Percentiles rank a stretch among this genome's conserved stretches.
Evolutionary conservation across 1,284 basidiomycete species (phyloP).

Genomic region (Ustilago esculenta): DNA sequence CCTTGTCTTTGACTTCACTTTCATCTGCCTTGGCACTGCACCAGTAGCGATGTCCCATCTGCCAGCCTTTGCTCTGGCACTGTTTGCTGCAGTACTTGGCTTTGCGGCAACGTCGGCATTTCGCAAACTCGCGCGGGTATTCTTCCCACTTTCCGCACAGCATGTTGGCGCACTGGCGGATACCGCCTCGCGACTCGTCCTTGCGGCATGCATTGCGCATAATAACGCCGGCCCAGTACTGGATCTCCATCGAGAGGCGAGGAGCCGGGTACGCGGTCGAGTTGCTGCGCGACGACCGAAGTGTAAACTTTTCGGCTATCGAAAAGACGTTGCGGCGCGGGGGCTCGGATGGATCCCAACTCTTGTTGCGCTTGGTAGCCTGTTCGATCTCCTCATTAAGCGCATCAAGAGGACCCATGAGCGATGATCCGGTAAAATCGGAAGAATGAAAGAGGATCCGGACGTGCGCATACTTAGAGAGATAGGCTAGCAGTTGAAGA

Average conservation of each 20-base stretch:
- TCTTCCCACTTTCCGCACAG: conserved; percentile 90
- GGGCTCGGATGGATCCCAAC: conserved; percentile 58
- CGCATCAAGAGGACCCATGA: conserved; percentile 53
- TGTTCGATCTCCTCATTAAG: conserved; percentile 44
- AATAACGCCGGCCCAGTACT: conserved; percentile 99
- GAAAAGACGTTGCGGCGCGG: conserved; percentile 77
- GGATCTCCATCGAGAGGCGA: conserved; percentile 87
- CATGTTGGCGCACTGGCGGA: conserved; percentile 95
- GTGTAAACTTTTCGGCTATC: conserved; percentile 94
- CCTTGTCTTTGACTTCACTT: conserved; percentile 51
- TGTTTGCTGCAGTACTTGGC: conserved; percentile 99
- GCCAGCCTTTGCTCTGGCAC: conserved; percentile 97
- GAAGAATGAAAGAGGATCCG: conserved; percentile 86
- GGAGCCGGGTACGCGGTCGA: conserved; percentile 62
- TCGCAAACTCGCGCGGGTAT: conserved; percentile 93
- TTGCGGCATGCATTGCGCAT: conserved; percentile 99
- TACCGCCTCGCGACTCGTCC: conserved; percentile 87
- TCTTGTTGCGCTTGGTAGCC: conserved; percentile 40
- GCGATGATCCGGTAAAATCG: conserved; percentile 47
- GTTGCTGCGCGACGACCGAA: conserved; percentile 79
- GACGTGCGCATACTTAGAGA: conserved; percentile 98
- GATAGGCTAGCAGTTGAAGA: conserved; percentile 91
- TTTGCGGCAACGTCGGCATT: conserved; percentile 93
- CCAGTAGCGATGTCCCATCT: conserved; percentile 86
- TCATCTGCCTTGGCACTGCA: conserved; percentile 64